phyloP scores from a whole-genome alignment of 441 rosid genomes.

The Pelargonium cotyledonis region DNA sequence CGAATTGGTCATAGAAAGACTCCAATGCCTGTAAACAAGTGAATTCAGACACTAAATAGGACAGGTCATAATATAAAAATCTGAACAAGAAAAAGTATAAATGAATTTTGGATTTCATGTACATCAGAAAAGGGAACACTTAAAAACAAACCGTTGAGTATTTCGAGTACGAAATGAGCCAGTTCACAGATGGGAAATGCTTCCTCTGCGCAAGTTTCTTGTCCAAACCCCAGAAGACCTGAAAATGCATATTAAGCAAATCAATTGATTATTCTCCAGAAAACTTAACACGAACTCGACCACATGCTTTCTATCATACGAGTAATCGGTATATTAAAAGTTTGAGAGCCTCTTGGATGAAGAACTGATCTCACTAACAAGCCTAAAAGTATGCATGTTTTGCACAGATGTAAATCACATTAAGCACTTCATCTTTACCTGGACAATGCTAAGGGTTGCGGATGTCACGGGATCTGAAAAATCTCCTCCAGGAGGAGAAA shows the following conservation, averaged over 20 bases:
- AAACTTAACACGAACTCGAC: not conserved
- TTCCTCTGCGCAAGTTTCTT: conserved; percentile 99
- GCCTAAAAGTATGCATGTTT: not conserved
- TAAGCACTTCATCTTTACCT: conserved; percentile 40
- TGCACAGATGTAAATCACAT: conserved; percentile 5
- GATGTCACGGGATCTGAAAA: conserved; percentile 99
- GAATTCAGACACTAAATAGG: conserved; percentile 11
- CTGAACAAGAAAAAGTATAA: not conserved
- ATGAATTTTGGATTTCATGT: not conserved
- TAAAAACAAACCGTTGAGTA: conserved; percentile 65
- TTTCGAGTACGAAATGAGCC: conserved; percentile 98
- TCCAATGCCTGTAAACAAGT: conserved; percentile 70
- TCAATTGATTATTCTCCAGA: not conserved
- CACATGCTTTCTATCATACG: not conserved
- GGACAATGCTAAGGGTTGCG: conserved; percentile 98
- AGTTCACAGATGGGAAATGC: conserved; percentile 97
- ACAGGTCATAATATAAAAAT: not conserved
- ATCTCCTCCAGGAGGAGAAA: conserved; percentile 99
- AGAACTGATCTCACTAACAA: not conserved
- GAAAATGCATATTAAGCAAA: conserved; percentile 11
- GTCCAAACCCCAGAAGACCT: conserved; percentile 99
- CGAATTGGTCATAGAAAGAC: conserved; percentile 91
- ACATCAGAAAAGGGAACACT: conserved; percentile 11
- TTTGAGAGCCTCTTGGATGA: too few species aligned
- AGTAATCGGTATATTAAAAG: not conserved